These are phyloP conservation scores for Solanum tacnaense DNA, from an alignment of 257 asterid genomes.

Conservation along the genomic window DNA sequence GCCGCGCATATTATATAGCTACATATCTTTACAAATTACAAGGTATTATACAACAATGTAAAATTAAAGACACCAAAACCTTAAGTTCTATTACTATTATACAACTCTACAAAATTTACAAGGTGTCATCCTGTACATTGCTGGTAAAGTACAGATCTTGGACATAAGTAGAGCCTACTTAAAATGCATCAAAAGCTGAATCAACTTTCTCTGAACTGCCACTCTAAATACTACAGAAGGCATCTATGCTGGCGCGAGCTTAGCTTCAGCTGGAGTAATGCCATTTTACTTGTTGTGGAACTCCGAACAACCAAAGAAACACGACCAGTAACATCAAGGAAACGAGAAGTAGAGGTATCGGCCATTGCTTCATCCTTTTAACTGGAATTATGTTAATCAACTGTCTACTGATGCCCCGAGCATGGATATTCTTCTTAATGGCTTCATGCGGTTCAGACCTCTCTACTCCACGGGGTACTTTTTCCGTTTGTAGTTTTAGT, in stretches of 20 bases:
- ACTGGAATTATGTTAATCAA: not conserved
- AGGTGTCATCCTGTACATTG: not conserved
- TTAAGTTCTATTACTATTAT: not conserved
- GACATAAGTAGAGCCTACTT: not conserved
- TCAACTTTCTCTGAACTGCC: not conserved
- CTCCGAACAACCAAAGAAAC: not conserved
- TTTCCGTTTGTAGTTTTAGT: constrained; percentile 24
- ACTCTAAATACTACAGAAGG: not conserved
- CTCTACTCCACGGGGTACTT: not conserved
- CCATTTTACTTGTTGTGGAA: not conserved
- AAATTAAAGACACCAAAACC: not conserved
- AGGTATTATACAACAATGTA: not conserved
- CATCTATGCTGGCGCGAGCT: not conserved
- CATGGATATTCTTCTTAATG: not conserved
- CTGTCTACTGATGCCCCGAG: not conserved
- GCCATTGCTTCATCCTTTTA: not conserved
- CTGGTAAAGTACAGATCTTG: not conserved
- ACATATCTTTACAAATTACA: not conserved
- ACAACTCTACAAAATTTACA: not conserved
- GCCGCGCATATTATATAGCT: not conserved
- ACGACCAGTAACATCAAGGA: not conserved
- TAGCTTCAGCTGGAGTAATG: not conserved
- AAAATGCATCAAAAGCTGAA: not conserved
- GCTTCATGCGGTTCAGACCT: not conserved
- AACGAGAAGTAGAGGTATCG: not conserved